Base-by-base conservation (phyloP, 768 basidiomycete genomes). In the Podaxis sp. region DNA sequence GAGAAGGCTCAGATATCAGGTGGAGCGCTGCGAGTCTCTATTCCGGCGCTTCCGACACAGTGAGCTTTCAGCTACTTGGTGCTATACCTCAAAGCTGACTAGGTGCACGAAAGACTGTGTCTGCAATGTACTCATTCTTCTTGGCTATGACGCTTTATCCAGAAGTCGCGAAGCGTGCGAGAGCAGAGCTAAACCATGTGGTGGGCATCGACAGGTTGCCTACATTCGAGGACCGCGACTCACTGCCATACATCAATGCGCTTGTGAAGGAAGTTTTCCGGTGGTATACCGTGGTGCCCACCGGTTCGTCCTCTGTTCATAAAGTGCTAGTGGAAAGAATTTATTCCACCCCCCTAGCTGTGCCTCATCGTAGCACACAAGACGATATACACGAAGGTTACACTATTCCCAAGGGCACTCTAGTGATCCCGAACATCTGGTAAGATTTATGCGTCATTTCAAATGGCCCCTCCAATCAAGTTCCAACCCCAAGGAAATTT, bases 331-430 rank as follows among this genome's bases (percentile, higher is more conserved):
- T 50, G 32, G 57, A 18, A 68, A 62, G 63, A 50, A 47, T 65
- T 60, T 56, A 37, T 64, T 52, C 13, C 21, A 21, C 14, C 27
- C 18, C 18, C 13, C 18, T 37, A 83, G 82, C 77, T 25, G 74
- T 83, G 6, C 79, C 85, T 10, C 87, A 87, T 66, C 77, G 83
- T 14, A 79, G 74, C 7, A 79, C 73, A n/a, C 76, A 85, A 64
- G 85, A 87, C 60, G 86, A 88, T 58, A 68, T 86, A 4, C 84
- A 87, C 54, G 76, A 85, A 48, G 85, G 86, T 5, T 82, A 83
- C 70, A 79, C 79, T 42, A 84, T 88, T 55, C 86, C 86, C 7
- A 81, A 86, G 61, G 83, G 83, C 13, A 71, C 82, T 5, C 68
- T 84, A 42, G 72, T 84, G 6, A 76, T 84, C 54, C 73, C 77